Conservation (phyloP, 305 asterid genomes). For the Rubia occidens region DNA sequence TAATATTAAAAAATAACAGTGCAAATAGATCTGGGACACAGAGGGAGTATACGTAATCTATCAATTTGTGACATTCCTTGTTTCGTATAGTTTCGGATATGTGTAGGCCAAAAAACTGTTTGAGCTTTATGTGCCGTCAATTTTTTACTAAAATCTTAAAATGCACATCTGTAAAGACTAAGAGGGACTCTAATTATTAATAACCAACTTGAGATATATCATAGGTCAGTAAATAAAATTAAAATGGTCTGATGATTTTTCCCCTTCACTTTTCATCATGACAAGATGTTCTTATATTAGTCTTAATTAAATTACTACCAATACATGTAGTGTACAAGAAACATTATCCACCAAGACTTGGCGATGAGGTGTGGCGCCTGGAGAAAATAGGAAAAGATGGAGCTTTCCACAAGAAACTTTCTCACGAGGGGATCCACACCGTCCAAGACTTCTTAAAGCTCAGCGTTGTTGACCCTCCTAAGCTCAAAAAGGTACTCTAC, state of each 20-base stretch:
- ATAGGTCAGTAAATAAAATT: too few relatives aligned
- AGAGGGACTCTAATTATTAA: background rate
- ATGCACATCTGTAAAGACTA: background rate
- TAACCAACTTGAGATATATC: too few relatives aligned
- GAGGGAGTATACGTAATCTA: background rate
- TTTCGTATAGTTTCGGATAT: background rate
- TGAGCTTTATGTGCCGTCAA: too few relatives aligned
- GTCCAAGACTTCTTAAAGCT: slow-evolving; percentile 63
- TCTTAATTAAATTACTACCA: too few relatives aligned
- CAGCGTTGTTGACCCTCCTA: slow-evolving; percentile 25
- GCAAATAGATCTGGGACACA: too few relatives aligned
- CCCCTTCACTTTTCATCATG: too few relatives aligned
- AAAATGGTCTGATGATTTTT: too few relatives aligned
- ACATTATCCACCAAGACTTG: slow-evolving; percentile 54
- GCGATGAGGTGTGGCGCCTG: slow-evolving; percentile 64
- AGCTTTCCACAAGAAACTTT: slow-evolving; percentile 43
- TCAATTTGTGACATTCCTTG: background rate
- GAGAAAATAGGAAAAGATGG: slow-evolving; percentile 73
- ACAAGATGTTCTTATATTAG: too few relatives aligned
- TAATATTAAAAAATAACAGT: too few relatives aligned
- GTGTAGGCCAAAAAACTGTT: background rate
- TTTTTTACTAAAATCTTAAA: too few relatives aligned
- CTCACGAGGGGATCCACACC: slow-evolving; percentile 32
- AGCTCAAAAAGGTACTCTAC: slow-evolving; percentile 37
- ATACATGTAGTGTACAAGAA: slow-evolving; percentile 50